phyloP scores from a whole-genome alignment of 2,329 filamentous ascomycete species.

The Calonectria honghensis region DNA sequence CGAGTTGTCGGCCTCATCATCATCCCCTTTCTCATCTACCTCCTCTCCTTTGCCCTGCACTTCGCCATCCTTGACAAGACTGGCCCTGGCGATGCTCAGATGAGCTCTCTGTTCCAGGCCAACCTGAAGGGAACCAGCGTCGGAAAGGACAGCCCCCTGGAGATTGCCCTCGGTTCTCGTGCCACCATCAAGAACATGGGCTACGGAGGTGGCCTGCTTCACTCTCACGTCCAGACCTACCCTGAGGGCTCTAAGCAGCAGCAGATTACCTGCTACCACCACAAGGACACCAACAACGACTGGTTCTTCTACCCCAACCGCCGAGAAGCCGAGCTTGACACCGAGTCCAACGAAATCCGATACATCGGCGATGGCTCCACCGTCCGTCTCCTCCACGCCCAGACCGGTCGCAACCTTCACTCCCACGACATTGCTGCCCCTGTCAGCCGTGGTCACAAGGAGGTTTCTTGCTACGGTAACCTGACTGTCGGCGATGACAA shows the following conservation, averaged over 20 bases:
- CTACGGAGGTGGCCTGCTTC: constrained; percentile 95
- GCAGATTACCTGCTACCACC: constrained; percentile 99
- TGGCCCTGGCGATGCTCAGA: constrained; percentile 98
- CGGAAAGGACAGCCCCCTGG: constrained; percentile 93
- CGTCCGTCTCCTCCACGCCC: constrained; percentile 92
- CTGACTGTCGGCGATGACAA: constrained; percentile 96
- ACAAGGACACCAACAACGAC: constrained; percentile 99
- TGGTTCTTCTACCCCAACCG: constrained; percentile 99
- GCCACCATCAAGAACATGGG: constrained; percentile 99
- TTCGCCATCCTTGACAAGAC: constrained; percentile 95
- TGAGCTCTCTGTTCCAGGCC: constrained; percentile 99
- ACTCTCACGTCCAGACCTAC: constrained; percentile 97
- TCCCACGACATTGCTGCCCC: constrained; percentile 94
- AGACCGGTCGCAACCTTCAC: constrained; percentile 97
- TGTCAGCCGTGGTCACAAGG: constrained; percentile 89
- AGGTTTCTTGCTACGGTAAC: constrained; percentile 98
- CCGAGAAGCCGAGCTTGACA: constrained; percentile 81
- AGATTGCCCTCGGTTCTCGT: constrained; percentile 91
- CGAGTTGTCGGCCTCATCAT: constrained; percentile 91
- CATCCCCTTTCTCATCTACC: constrained; percentile 92
- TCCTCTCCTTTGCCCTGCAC: constrained; percentile 96
- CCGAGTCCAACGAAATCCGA: constrained; percentile 78
- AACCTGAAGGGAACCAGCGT: constrained; percentile 96
- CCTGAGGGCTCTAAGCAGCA: constrained; percentile 95
- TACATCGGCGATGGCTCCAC: constrained; percentile 86